Evolutionary conservation across 352 stramenopile genomes (phyloP).

Genomic region (Phytophthora idaei): DNA sequence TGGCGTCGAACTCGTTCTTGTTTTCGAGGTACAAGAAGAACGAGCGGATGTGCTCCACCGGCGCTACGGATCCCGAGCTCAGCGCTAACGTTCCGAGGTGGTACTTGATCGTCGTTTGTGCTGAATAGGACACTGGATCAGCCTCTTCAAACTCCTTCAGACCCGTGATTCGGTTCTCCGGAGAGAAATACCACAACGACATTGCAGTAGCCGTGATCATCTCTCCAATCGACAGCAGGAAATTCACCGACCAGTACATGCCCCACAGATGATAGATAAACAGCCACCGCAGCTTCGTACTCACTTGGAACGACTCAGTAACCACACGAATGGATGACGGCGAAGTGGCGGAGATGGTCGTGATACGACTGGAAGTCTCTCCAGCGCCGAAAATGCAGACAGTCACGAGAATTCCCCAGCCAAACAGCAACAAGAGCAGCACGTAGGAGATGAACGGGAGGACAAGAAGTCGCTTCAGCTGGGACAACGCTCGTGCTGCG

Average conservation of each 20-base stretch:
- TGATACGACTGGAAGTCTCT: constrained; percentile 59
- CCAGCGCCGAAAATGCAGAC: constrained; percentile 80
- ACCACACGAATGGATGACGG: constrained; percentile 59
- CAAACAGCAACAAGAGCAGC: constrained; percentile 72
- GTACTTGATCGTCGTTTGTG: constrained; percentile 64
- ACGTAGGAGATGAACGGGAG: constrained; percentile 74
- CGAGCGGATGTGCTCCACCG: constrained; percentile 66
- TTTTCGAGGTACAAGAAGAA: constrained; percentile 87
- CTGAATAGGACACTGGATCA: constrained; percentile 72
- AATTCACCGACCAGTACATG: constrained; percentile 81
- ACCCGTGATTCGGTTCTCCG: constrained; percentile 60
- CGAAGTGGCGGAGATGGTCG: constrained; percentile 53
- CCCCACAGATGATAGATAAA: constrained; percentile 81
- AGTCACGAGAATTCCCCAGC: constrained; percentile 74
- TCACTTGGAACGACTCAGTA: constrained; percentile 73
- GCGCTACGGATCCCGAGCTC: constrained; percentile 61
- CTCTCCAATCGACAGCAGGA: constrained; percentile 69
- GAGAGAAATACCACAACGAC: constrained; percentile 81
- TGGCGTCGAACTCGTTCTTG: constrained; percentile 81
- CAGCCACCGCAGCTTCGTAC: constrained; percentile 70
- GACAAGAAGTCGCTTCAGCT: constrained; percentile 71
- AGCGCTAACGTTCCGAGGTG: constrained; percentile 79
- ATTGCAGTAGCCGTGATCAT: constrained; percentile 80
- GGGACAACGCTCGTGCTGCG: constrained; percentile 62
- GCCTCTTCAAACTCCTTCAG: constrained; percentile 58